These are phyloP conservation scores for Trypanosomatidae sp. DNA, from an alignment of 208 protist species.

Conservation along the genomic window DNA sequence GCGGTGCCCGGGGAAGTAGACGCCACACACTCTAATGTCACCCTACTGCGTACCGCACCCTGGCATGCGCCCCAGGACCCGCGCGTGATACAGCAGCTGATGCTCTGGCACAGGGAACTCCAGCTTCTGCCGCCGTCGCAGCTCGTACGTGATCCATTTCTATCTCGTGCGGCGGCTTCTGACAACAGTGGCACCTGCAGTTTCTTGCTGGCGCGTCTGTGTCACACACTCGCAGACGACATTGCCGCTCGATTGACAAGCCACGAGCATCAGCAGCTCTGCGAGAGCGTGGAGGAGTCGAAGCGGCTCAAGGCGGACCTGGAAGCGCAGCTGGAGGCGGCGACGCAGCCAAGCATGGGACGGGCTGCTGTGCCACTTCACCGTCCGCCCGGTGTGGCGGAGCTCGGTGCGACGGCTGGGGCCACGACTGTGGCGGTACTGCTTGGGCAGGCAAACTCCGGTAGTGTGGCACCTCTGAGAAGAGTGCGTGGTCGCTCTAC, in stretches of 20 bases:
- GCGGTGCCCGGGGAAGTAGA: background rate
- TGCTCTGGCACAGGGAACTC: conserved; percentile 52
- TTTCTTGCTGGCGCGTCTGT: conserved; percentile 62
- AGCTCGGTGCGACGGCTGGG: background rate
- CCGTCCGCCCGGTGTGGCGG: background rate
- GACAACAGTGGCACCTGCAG: conserved; percentile 60
- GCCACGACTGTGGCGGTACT: background rate
- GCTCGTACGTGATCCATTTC: conserved; percentile 68
- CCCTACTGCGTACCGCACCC: background rate
- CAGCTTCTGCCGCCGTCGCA: conserved; percentile 60
- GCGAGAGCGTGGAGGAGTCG: conserved; percentile 44
- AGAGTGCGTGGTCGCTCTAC: background rate
- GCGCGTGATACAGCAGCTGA: conserved; percentile 55
- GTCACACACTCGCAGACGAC: conserved; percentile 55
- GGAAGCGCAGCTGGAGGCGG: conserved; percentile 27
- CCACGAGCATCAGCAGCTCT: conserved; percentile 48
- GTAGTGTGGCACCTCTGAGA: background rate
- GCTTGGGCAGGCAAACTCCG: too few species aligned
- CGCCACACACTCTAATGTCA: background rate
- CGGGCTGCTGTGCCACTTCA: background rate
- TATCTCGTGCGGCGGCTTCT: conserved; percentile 37
- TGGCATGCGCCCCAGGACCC: conserved; percentile 19
- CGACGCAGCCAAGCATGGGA: background rate
- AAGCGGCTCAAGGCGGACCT: conserved; percentile 33
- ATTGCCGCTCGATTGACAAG: conserved; percentile 49